Evolutionary conservation across 2,329 filamentous ascomycete genomes (phyloP).

Genomic region (Gyromitra esculenta): DNA sequence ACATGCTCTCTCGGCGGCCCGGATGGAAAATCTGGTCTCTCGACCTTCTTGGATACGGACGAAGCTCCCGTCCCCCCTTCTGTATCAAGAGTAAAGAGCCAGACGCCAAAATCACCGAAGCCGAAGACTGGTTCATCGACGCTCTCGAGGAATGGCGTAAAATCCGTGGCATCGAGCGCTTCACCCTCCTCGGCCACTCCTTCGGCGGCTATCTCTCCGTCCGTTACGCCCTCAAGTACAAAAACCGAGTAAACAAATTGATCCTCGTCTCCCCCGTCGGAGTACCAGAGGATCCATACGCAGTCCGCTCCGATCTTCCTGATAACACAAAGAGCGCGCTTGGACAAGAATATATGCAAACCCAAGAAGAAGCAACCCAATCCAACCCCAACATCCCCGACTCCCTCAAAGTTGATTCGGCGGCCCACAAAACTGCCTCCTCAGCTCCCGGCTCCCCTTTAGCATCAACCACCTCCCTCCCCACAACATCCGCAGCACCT

Average conservation of each 20-base stretch:
- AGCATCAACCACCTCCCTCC: constrained; percentile 64
- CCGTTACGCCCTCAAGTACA: constrained; percentile 93
- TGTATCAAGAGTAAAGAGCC: constrained; percentile 83
- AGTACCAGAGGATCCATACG: constrained; percentile 92
- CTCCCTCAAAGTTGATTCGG: constrained; percentile 38
- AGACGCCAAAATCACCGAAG: constrained; percentile 82
- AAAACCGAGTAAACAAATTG: constrained; percentile 88
- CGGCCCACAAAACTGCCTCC: constrained; percentile 17
- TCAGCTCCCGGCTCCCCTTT: constrained; percentile 64
- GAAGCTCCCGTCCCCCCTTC: constrained; percentile 84
- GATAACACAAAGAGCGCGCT: constrained; percentile 51
- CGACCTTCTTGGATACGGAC: constrained; percentile 95
- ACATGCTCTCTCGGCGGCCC: constrained; percentile 77
- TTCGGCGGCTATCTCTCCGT: constrained; percentile 94
- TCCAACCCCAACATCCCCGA: constrained; percentile 58
- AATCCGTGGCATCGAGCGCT: constrained; percentile 86
- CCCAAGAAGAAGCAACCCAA: constrained; percentile 45
- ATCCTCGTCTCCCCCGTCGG: constrained; percentile 95
- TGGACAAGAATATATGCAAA: constrained; percentile 30
- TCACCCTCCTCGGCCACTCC: constrained; percentile 92
- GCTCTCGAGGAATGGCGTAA: constrained; percentile 95
- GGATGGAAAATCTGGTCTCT: constrained; percentile 92
- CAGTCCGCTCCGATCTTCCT: constrained; percentile 80
- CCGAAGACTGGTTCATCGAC: constrained; percentile 95
- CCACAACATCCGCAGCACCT: constrained; percentile 57